These are phyloP conservation scores for Beauveria sp. DNA, from an alignment of 2,329 filamentous ascomycete genomes.

Conservation along the genomic window DNA sequence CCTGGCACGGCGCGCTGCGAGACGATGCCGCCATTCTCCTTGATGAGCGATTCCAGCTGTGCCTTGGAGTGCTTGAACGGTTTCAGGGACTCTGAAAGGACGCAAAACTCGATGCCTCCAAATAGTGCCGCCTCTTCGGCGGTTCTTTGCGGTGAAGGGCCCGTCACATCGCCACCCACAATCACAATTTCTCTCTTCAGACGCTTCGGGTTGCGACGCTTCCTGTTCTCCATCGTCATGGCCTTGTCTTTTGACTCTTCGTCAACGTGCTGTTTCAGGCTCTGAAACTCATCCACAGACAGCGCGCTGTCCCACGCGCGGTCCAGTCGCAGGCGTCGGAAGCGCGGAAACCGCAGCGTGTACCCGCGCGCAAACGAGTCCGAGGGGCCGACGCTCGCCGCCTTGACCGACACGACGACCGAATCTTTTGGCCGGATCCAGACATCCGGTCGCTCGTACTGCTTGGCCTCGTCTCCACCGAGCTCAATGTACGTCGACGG, in stretches of 20 bases:
- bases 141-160: constrained; percentile 39
- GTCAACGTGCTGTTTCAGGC: constrained; percentile 61
- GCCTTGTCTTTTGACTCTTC: constrained; percentile 64
- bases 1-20: constrained; percentile 63
- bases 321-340: constrained; percentile 74
- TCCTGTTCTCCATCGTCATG: constrained; percentile 68
- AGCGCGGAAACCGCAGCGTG: constrained; percentile 86
- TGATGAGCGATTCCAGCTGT: constrained; percentile 74
- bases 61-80: constrained; percentile 69
- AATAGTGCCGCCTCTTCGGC: constrained; percentile 58
- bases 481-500: constrained; percentile 75
- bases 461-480: constrained; percentile 61
- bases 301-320: constrained; percentile 77
- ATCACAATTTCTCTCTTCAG: constrained; percentile 65
- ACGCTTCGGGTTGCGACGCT: constrained; percentile 45
- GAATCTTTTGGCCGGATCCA: constrained; percentile 92
- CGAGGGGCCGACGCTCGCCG: constrained; percentile 65
- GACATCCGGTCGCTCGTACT: constrained; percentile 75
- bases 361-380: constrained; percentile 69
- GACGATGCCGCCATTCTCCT: constrained; percentile 72
- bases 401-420: constrained; percentile 81
- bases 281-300: constrained; percentile 68
- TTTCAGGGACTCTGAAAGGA: constrained; percentile 67
- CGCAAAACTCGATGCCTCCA: constrained; percentile 68
- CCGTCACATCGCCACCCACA: constrained; percentile 54